A percentile compares a stretch with the other conserved stretches of the same genome.
Evolutionary conservation across 192 early-diverging fungal species (phyloP).

Genomic region (Mortierella hygrophila): DNA sequence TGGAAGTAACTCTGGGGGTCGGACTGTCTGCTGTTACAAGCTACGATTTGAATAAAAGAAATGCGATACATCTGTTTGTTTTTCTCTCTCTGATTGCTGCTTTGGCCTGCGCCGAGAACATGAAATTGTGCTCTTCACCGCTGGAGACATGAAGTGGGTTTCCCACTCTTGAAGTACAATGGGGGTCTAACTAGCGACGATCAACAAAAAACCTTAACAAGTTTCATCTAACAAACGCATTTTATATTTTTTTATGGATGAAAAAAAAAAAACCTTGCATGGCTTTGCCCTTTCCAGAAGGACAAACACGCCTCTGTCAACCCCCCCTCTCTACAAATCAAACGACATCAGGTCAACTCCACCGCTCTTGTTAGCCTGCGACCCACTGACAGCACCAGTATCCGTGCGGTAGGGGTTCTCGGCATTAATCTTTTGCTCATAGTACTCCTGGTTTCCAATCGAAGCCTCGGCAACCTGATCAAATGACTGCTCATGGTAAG

Average conservation of each 20-base stretch:
- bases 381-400: conserved; percentile 20
- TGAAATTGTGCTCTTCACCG: too few species aligned
- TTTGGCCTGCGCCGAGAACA: too few species aligned
- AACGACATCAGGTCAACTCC: conserved; percentile 51
- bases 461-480: conserved; percentile 53
- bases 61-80: too few species aligned
- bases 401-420: conserved; percentile 53
- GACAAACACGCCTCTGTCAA: neutral
- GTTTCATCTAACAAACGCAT: neutral
- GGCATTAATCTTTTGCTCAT: conserved; percentile 49
- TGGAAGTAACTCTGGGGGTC: too few species aligned
- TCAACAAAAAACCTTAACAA: too few species aligned
- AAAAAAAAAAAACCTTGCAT: neutral
- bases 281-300: neutral
- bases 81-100: too few species aligned
- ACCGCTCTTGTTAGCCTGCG: conserved; percentile 19
- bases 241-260: neutral
- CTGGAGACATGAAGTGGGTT: too few species aligned
- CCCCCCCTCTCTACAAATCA: conserved; percentile 23
- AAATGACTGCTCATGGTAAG: conserved; percentile 51
- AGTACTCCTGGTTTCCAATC: conserved; percentile 55
- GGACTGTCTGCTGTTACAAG: too few species aligned
- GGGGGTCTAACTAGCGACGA: too few species aligned
- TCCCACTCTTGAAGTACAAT: too few species aligned
- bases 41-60: too few species aligned